These are phyloP conservation scores for Sphaerulina populicola DNA, from an alignment of 2,329 filamentous ascomycete genomes.

Conservation along the genomic window DNA sequence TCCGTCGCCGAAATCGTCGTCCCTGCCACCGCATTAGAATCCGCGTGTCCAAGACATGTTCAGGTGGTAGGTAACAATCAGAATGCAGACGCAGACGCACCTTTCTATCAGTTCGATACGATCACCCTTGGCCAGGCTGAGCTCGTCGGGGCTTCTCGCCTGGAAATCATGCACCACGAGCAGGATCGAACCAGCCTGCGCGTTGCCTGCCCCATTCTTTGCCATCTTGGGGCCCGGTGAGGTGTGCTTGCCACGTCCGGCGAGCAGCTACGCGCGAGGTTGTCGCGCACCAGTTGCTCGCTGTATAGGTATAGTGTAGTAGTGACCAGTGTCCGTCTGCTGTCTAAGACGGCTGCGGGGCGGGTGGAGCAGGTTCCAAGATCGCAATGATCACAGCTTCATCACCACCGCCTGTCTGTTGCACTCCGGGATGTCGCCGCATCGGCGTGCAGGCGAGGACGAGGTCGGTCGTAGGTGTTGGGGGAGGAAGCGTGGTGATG, in stretches of 20 bases:
- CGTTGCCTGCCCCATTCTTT: constrained; percentile 21
- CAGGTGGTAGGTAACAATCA: neutral
- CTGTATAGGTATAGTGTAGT: neutral
- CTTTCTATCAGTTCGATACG: constrained; percentile 74
- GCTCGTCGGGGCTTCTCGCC: constrained; percentile 84
- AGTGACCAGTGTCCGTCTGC: neutral
- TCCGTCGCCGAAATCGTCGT: constrained; percentile 82
- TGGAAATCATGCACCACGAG: constrained; percentile 79
- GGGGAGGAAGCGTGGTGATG: neutral
- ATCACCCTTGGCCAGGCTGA: constrained; percentile 77
- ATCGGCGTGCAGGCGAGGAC: neutral
- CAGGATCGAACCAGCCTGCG: constrained; percentile 39
- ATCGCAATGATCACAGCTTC: constrained; percentile 2
- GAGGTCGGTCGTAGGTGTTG: neutral
- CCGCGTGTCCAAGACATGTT: neutral
- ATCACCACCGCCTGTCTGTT: constrained; percentile 1
- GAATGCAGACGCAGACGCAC: constrained; percentile 9
- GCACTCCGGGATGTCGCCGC: neutral
- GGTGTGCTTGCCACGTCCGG: neutral
- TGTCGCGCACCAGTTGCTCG: neutral
- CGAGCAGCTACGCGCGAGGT: too few relatives aligned
- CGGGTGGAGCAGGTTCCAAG: neutral
- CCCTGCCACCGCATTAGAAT: constrained; percentile 31
- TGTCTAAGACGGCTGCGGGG: neutral
- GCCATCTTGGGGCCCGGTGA: constrained; percentile 16